Percentiles rank a stretch among this genome's conserved stretches.
phyloP scores from a whole-genome alignment of 164 flowering plant genomes.

The Vitis cinerea region DNA sequence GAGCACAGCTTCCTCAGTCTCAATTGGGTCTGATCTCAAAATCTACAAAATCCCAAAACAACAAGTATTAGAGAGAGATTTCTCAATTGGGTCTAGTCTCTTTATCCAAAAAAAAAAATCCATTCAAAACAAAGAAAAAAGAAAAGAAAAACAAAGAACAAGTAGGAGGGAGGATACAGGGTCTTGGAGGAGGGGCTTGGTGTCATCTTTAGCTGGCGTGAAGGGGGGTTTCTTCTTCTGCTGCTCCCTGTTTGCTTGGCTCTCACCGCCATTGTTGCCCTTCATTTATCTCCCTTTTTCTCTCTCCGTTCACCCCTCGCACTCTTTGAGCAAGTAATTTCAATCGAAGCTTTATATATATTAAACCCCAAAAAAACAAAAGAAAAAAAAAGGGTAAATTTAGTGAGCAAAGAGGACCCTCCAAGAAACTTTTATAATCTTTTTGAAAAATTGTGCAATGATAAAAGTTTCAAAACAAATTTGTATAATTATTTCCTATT shows the following conservation, averaged over 20 bases:
- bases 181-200: constrained; percentile 65
- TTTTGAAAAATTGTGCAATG: no score
- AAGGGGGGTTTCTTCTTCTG: constrained; percentile 39
- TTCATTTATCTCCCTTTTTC: no score
- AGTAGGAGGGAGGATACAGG: constrained; percentile 39
- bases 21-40: constrained; percentile 71
- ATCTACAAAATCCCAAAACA: constrained; percentile 37
- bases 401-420: no score
- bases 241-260: neutral
- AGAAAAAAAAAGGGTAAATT: no score
- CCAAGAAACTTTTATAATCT: no score
- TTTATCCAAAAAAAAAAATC: neutral
- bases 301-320: no score
- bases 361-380: no score
- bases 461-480: no score
- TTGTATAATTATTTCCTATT: no score
- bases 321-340: no score
- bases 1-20: constrained; percentile 74
- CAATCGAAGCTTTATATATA: no score
- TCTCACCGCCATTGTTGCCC: neutral
- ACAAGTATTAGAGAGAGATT: neutral
- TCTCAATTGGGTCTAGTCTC: constrained; percentile 72
- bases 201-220: constrained; percentile 57
- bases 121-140: neutral
- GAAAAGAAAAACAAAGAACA: constrained; percentile 4